Evolutionary conservation across 1,139 yeast genomes (phyloP).

Genomic region (Pichia sp.): DNA sequence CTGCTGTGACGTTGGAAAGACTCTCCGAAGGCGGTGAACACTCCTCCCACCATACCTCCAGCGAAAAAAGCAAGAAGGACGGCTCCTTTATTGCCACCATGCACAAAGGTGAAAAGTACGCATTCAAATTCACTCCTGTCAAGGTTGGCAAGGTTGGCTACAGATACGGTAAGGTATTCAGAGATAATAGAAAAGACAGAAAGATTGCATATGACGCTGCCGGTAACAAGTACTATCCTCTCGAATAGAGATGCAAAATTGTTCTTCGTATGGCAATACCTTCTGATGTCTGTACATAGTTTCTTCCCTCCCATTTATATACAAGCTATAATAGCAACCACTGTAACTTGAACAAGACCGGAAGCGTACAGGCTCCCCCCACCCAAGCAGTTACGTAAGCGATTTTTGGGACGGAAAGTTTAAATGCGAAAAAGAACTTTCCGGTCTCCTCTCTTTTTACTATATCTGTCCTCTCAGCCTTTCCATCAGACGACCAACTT

Average conservation of each 20-base stretch:
- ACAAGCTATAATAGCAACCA: background rate
- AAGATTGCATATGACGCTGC: conserved; percentile 68
- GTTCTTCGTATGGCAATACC: background rate
- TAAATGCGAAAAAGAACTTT: background rate
- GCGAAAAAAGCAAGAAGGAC: conserved; percentile 22
- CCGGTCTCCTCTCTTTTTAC: background rate
- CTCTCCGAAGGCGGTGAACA: conserved; percentile 56
- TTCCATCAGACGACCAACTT: background rate
- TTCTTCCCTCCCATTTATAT: background rate
- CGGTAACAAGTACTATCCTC: conserved; percentile 55
- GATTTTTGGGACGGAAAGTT: background rate
- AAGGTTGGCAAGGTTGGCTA: conserved; percentile 81
- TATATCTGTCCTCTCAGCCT: background rate
- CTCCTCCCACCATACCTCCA: conserved; percentile 30
- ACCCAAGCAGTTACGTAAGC: background rate
- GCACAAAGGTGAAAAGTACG: conserved; percentile 54
- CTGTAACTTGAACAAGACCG: background rate
- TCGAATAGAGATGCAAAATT: conserved; percentile 19
- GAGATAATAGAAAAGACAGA: conserved; percentile 86
- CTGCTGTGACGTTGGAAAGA: conserved; percentile 66
- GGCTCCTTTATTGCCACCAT: conserved; percentile 44
- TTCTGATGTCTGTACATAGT: background rate
- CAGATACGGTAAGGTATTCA: conserved; percentile 87
- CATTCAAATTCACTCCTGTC: conserved; percentile 71
- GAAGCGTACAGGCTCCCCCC: background rate